Conservation (phyloP, 768 basidiomycete species). For the Suillus subluteus region DNA sequence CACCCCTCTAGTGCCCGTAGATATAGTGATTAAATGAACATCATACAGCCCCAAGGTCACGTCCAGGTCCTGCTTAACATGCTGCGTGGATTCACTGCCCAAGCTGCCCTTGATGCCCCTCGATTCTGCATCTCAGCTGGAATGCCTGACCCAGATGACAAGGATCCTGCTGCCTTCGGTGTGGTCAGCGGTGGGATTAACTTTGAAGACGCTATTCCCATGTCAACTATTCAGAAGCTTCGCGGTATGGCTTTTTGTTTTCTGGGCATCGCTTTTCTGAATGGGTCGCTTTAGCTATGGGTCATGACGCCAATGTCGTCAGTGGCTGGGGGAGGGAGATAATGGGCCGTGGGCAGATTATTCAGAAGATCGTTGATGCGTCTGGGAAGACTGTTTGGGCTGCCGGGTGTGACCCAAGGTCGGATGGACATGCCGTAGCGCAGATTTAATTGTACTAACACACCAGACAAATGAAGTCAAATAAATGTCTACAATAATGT, state of each 20-base stretch:
- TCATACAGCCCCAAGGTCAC: slow-evolving; percentile 85
- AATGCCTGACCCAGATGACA: slow-evolving; percentile 59
- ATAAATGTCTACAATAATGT: slow-evolving; percentile 9
- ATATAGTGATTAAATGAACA: neutral
- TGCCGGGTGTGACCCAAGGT: slow-evolving; percentile 88
- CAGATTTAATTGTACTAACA: slow-evolving; percentile 60
- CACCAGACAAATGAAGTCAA: slow-evolving; percentile 3
- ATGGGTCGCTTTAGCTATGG: slow-evolving; percentile 63
- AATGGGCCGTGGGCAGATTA: slow-evolving; percentile 88
- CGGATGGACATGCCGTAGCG: slow-evolving; percentile 84
- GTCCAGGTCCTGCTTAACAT: slow-evolving; percentile 93
- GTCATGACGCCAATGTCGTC: slow-evolving; percentile 76
- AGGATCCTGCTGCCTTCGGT: slow-evolving; percentile 50
- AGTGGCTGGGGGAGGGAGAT: slow-evolving; percentile 62
- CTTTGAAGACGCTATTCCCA: slow-evolving; percentile 82
- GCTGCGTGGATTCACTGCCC: slow-evolving; percentile 83
- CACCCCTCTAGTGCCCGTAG: neutral
- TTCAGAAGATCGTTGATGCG: slow-evolving; percentile 72
- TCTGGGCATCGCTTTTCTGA: neutral
- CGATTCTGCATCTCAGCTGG: slow-evolving; percentile 95
- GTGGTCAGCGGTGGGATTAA: slow-evolving; percentile 81
- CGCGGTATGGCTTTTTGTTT: slow-evolving; percentile 49
- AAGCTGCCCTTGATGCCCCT: slow-evolving; percentile 92
- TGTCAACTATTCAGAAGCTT: slow-evolving; percentile 65
- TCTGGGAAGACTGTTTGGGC: slow-evolving; percentile 88